Evolutionary conservation across 768 basidiomycete genomes (phyloP), one percentile per base, ranked within the genome.

Genomic region (Tylopilus rubrobrunneus): DNA sequence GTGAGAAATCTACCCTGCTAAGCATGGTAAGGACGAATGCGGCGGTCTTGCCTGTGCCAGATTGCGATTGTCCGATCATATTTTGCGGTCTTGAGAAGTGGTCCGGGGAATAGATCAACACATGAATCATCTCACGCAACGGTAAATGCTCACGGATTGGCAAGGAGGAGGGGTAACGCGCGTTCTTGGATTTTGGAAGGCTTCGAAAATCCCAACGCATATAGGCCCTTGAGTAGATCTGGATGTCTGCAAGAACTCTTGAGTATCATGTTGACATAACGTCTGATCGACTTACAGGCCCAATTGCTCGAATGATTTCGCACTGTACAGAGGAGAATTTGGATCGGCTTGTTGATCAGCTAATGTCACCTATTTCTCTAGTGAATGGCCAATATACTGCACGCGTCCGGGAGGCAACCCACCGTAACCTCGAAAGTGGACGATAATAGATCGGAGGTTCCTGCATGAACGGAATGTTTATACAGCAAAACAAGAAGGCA

Each of bases 51-150:
- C 97, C 97, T 9, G 97, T 99, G 37, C 97, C 97, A 33, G 97
- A 98, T 66, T 99, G 97, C 48, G 95, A 98, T 74, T 99, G 97
- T 17, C 94, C 97, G 67, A 98, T 98, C 88, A 98, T 95, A 73
- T 98, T 98, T 49, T 86, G 87, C 11, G 96, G 89, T n/a, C 96
- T 99, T 37, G 21, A 8, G 47, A 51, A 37, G 27, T 2, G 33
- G 34, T 31, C 31, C 25, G 15, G 66, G n/a, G 58, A 34, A 52
- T 17, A 37, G n/a, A 41, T 53, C 19, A 49, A 62, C 19, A 47
- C 28, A 39, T 37, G 19, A 31, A 51, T 29, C 9, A 3, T 27
- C 11, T 8, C 33, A 49, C 27, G 14, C 36, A 39, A 42, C 5
- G 3, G 14, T 14, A 25, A 8, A 12, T 12, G 75, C 87, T 62